phyloP scores from a whole-genome alignment of 257 asterid species.

The Solanum tarijense region DNA sequence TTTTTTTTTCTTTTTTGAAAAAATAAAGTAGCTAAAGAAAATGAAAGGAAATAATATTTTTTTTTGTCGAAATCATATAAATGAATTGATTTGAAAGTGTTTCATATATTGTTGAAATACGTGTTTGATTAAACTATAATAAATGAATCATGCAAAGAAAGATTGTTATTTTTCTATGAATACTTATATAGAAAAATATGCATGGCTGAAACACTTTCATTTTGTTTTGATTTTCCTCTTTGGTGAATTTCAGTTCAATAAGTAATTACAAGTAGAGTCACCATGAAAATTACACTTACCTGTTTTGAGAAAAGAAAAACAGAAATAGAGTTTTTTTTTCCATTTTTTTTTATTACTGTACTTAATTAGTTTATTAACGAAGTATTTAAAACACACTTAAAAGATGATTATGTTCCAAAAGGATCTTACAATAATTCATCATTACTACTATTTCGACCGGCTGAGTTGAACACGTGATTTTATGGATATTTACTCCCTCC shows the following conservation, averaged over 20 bases:
- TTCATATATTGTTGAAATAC: no score
- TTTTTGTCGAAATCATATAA: not conserved
- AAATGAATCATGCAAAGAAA: not conserved
- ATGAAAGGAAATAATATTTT: not conserved
- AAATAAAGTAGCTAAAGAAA: no score
- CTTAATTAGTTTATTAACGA: not conserved
- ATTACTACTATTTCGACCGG: no score
- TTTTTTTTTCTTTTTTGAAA: no score
- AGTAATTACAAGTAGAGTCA: not conserved
- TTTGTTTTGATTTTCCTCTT: not conserved
- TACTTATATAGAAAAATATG: not conserved
- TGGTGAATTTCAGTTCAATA: not conserved
- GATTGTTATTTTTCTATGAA: not conserved
- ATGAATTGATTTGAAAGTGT: not conserved
- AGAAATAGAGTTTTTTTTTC: not conserved
- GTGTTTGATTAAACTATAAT: not conserved
- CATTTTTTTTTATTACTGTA: not conserved
- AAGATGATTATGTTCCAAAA: not conserved
- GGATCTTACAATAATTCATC: not conserved
- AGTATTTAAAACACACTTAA: not conserved
- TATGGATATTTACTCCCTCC: not conserved
- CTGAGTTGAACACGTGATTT: not conserved
- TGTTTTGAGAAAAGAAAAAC: not conserved
- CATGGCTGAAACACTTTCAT: not conserved
- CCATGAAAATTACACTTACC: not conserved